Conservation (phyloP, 2,329 filamentous ascomycete species). For the Aspergillus candidus region DNA sequence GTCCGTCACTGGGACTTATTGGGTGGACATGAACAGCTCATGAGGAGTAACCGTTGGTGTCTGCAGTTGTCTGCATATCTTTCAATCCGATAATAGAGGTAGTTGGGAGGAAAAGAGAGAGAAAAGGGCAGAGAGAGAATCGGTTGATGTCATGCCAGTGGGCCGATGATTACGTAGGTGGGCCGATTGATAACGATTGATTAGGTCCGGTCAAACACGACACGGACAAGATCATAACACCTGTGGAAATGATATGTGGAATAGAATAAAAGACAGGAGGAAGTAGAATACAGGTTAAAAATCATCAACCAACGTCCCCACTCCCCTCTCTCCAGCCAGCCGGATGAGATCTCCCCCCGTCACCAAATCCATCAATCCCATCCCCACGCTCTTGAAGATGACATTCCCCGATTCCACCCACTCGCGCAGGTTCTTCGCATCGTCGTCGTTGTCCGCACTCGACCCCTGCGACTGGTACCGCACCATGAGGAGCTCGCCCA, state of each 20-base stretch:
- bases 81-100: too few species aligned
- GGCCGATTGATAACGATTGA: too few species aligned
- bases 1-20: background rate
- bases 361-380: conserved; percentile 63
- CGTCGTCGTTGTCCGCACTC: conserved; percentile 29
- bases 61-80: background rate
- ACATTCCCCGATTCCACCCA: conserved; percentile 61
- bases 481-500: conserved; percentile 72
- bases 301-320: conserved; percentile 47
- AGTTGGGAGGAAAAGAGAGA: too few species aligned
- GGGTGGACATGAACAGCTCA: background rate
- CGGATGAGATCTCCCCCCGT: conserved; percentile 54
- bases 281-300: conserved; percentile 24
- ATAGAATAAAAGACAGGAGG: background rate
- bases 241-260: too few species aligned
- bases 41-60: background rate
- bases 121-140: too few species aligned
- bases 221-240: too few species aligned
- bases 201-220: too few species aligned
- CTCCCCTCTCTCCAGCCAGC: conserved; percentile 49
- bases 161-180: too few species aligned
- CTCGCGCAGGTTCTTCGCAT: conserved; percentile 44
- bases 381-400: conserved; percentile 63
- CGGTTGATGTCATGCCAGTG: too few species aligned
- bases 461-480: conserved; percentile 45